Conservation (phyloP, 371 early-diverging fungal genomes). For the Mucor piriformis region DNA sequence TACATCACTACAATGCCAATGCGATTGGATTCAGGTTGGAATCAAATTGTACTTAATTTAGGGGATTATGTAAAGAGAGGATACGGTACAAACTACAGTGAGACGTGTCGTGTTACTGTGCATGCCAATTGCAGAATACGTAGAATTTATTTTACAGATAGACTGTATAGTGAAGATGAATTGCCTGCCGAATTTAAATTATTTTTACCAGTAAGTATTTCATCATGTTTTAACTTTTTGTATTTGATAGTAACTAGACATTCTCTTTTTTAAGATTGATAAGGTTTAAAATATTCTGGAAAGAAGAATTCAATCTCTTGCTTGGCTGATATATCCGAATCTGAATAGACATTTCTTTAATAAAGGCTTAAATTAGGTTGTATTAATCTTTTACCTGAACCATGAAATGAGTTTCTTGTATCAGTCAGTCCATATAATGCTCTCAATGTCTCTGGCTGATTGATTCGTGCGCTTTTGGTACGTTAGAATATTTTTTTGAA, state of each 20-base stretch:
- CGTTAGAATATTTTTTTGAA: neutral
- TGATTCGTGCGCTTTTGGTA: constrained; percentile 58
- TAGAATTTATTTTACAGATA: constrained; percentile 90
- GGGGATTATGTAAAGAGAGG: constrained; percentile 84
- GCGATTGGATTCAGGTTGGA: constrained; percentile 95
- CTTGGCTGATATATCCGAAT: constrained; percentile 61
- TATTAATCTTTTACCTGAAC: constrained; percentile 9
- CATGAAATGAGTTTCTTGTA: constrained; percentile 70
- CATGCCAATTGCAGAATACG: constrained; percentile 93
- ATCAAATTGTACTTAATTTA: constrained; percentile 90
- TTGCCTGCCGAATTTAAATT: constrained; percentile 92
- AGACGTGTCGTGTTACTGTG: constrained; percentile 85
- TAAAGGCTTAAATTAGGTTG: neutral
- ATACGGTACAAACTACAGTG: constrained; percentile 89
- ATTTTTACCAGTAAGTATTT: constrained; percentile 69
- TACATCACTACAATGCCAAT: constrained; percentile 93
- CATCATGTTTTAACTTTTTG: neutral
- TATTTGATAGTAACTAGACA: neutral
- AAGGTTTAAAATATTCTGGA: constrained; percentile 41
- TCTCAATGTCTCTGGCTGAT: constrained; percentile 65
- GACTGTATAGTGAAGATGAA: constrained; percentile 88
- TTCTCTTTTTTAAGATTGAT: constrained; percentile 13
- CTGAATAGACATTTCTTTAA: constrained; percentile 25
- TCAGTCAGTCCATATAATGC: constrained; percentile 79
- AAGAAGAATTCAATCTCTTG: constrained; percentile 65